Base-by-base conservation (phyloP, 768 basidiomycete species). In the Rhodosporidiobolus odoratus region DNA sequence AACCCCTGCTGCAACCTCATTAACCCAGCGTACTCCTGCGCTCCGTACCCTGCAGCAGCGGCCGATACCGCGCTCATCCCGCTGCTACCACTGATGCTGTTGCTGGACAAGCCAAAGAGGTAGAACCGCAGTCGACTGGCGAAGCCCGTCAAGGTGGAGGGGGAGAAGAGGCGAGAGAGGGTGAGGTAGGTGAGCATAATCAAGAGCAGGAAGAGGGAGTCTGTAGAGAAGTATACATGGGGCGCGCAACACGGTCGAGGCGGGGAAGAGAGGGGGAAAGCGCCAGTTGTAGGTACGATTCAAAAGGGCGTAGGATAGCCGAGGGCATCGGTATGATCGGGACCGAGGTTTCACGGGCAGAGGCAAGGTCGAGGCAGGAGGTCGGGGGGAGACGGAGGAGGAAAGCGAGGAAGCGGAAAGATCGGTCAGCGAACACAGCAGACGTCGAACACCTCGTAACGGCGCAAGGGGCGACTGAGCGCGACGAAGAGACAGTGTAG, bases 91-190 rank as follows among this genome's bases (percentile, higher is more conserved):
- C 38, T 9, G 48, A 10, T 23, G 9, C 41, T 7, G 27, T 32
- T 15, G 45, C 30, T 30, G 45, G 40, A 9, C 41, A 17, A 25
- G 10, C 62, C 53, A 21, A 32, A 34, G 52, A 64, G 32, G 53
- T 64, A 64, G 30, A 17, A 64, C 32, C 23, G 19, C 13, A 13
- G 1, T 7, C 53, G 19, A 25, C 23, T n/a, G 7, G 41, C 52
- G 38, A 64, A 4, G 32, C 34, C 25, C 2, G 40, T 25, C 25
- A 56, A 15, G 32, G 12, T n/a, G 3, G 63, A 13, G 15, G 53
- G 53, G 4, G 52, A 37, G 21, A 64, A 27, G 53, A 64, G n/a
- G 63, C 53, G 63, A 30, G 53, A 45, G 63, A 43, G 17, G 53
- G 53, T 25, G 53, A 64, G 32, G 63, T 64, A 64, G 19, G 27